Conservation (phyloP, 129 eudicot species). For the Oenanthe sinensis region DNA sequence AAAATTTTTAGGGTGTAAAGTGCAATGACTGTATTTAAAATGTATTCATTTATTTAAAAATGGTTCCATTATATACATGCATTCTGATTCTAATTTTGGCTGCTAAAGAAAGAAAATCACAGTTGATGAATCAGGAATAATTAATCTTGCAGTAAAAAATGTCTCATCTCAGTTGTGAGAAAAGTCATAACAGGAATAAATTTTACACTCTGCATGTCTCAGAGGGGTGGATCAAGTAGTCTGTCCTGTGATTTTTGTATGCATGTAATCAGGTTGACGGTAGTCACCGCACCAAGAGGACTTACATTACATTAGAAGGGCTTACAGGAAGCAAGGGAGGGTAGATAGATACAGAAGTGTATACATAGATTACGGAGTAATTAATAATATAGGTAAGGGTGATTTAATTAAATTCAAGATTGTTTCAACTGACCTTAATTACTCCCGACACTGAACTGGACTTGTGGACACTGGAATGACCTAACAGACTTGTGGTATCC, state of each 20-base stretch:
- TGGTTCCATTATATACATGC: no score
- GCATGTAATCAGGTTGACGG: not conserved
- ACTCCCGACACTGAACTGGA: slow-evolving; percentile 41
- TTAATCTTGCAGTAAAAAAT: no score
- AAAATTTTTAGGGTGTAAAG: no score
- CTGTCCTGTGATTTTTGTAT: not conserved
- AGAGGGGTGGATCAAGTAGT: not conserved
- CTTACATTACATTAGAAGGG: not conserved
- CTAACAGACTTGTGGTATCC: slow-evolving; percentile 32
- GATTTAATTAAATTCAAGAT: not conserved
- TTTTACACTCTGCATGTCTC: not conserved
- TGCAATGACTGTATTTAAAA: no score
- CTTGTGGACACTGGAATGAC: slow-evolving; percentile 27
- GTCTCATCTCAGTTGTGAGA: not conserved
- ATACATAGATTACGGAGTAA: not conserved
- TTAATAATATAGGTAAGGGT: not conserved
- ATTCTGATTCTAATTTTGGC: no score
- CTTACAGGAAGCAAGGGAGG: not conserved
- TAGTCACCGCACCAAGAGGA: not conserved
- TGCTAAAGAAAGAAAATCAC: no score
- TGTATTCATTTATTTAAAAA: no score
- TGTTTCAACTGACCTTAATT: slow-evolving; percentile 46
- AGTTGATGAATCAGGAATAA: no score
- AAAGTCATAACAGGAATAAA: not conserved
- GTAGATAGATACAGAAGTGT: not conserved